These are phyloP conservation scores for Geopyxis carbonaria DNA, from an alignment of 495 filamentous ascomycete species.

Conservation along the genomic window DNA sequence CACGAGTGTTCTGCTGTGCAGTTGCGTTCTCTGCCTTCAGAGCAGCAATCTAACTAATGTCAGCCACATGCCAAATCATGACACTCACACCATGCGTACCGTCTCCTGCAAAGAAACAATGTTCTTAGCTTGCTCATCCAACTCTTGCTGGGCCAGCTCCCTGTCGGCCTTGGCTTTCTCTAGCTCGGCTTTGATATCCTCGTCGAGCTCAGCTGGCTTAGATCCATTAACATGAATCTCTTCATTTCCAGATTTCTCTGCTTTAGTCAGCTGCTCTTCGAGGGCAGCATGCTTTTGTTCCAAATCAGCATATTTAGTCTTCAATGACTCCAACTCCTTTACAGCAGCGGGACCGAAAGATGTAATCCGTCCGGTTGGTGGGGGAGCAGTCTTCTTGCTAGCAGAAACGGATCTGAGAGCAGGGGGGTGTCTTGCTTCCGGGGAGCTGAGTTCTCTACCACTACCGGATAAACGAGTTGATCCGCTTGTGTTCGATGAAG, in stretches of 20 bases:
- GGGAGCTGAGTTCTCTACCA: no score
- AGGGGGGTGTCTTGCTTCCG: no score
- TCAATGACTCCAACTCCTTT: conserved; percentile 19
- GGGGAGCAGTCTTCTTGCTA: neutral
- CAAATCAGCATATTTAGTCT: conserved; percentile 14
- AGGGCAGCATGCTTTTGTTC: conserved; percentile 19
- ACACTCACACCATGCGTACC: conserved; percentile 10
- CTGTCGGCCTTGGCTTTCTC: conserved; percentile 8
- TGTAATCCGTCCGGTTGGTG: no score
- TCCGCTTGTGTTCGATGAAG: no score
- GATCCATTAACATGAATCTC: conserved; percentile 2
- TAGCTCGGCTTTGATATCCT: conserved; percentile 11
- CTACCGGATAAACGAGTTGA: no score
- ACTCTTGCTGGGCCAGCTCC: neutral
- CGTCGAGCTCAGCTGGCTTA: conserved; percentile 6
- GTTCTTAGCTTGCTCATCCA: conserved; percentile 6
- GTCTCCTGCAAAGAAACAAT: conserved; percentile 16
- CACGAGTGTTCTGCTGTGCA: conserved; percentile 12
- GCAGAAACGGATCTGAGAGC: conserved; percentile 4
- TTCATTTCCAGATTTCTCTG: conserved; percentile 1
- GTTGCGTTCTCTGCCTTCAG: conserved; percentile 12
- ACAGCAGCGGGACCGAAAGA: conserved; percentile 7
- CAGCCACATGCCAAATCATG: neutral
- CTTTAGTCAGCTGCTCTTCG: conserved; percentile 11
- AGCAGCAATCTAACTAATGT: conserved; percentile 10